Evolutionary conservation across 2,329 filamentous ascomycete species (phyloP), one percentile per base, ranked within the genome.

Genomic region (Beauveria sp.): DNA sequence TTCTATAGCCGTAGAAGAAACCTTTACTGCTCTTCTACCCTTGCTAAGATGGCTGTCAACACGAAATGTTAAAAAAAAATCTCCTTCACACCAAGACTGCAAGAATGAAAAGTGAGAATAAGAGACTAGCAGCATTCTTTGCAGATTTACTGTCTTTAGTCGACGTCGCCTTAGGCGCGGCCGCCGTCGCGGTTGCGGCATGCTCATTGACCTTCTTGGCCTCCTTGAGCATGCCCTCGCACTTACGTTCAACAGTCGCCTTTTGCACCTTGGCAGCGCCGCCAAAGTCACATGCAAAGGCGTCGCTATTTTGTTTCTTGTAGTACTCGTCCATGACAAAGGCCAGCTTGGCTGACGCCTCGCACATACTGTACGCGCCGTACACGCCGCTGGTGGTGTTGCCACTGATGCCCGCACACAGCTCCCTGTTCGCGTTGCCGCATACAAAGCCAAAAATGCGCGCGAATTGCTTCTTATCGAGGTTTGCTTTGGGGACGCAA

Each of bases 311-410:
- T 77, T 69, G 79, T 66, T 73, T 74, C 66, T 79, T 71, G 79
- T 89, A 90, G 81, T 63, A 60, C 20, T 46, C 40, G 58, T 63
- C 58, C 30, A 63, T 38, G 12, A 61, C 60, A 75, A n/a, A n/a
- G n/a, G n/a, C n/a, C n/a, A n/a, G n/a, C n/a, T n/a, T 84, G 75
- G 90, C 81, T 67, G 81, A 80, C 68, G 83, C 70, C 67, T 80
- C 79, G 80, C 90, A 95, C 85, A 91, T 91, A 73, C 85, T 84
- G 80, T 89, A 91, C 54, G 88, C 83, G 67, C 90, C 90, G 73
- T 90, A 95, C 63, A 81, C 76, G 69, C 89, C 90, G 20, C 79
- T 82, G 63, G 81, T 82, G 24, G 24, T 26, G 24, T 26, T 26
- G 24, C 24, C 24, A 4, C 24, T 26, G 24, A 26, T 26, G 24